Base-by-base conservation (phyloP, 208 protist genomes). In the Leishmania amazonensis region DNA sequence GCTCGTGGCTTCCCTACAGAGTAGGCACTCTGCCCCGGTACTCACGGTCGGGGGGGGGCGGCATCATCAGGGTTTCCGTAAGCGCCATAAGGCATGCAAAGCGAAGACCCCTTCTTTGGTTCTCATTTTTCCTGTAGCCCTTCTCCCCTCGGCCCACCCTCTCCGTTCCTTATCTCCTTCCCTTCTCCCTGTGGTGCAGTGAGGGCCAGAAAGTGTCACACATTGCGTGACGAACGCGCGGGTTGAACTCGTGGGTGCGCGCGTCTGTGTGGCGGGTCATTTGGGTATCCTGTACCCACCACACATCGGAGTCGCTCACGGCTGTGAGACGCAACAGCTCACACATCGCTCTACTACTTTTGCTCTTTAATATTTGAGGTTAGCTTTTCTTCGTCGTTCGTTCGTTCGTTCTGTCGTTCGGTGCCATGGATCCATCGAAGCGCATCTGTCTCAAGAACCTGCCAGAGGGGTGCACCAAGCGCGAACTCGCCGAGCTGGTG, bases 401-500 rank as follows among this genome's bases (percentile, higher is more conserved):
- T 75, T 68, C 35, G 3, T 40, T 71, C 40, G 64, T 15, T 31
- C 11, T 49, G 38, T 7, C 7, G 17, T 71, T 49, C 17, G 45
- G 7, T 40, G 68, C 57, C 6, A 97, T 97, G 93, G 94, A 97
- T 80, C 94, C 94, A 0, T 88, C 94, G 2, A 97, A 97, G 83
- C 94, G 94, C 49, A 89, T 97, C 47, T 96, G 91, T 68, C 81
- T 97, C 9, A 96, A 96, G 68, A 95, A 96, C 77, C 87, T 97
- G 35, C 94, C 94, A 7, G 86, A 89, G 31, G 85, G 89, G 13
- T 92, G 87, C 78, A 96, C 94, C 15, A 97, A 97, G 83, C 89
- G 91, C 35, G 93, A 97, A 47, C 91, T 97, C 62, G 93, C 93
- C 11, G 91, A 96, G 64, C 88, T 97, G 72, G 80, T 97, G 24